phyloP scores from a whole-genome alignment of 192 early-diverging fungal genomes.

The Backusella sp. region DNA sequence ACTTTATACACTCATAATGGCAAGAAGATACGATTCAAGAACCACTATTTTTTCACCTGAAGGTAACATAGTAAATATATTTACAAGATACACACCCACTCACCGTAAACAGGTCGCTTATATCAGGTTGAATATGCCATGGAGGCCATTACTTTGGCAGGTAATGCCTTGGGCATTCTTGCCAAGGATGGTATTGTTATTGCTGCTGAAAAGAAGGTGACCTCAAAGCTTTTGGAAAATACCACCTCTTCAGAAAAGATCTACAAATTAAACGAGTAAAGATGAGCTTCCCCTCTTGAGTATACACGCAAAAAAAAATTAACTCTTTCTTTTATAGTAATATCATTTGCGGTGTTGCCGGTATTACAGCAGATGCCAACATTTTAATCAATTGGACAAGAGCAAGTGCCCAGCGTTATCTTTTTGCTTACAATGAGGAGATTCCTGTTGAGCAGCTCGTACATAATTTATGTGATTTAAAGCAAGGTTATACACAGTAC shows the following conservation, averaged over 20 bases:
- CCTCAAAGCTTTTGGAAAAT: conserved; percentile 92
- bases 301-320: background rate
- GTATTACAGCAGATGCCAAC: conserved; percentile 95
- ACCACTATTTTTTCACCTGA: conserved; percentile 99
- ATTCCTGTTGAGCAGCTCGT: conserved; percentile 97
- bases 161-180: conserved; percentile 91
- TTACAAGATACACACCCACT: background rate
- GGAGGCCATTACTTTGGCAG: conserved; percentile 98
- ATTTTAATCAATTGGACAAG: conserved; percentile 90
- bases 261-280: conserved; percentile 91
- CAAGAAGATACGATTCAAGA: conserved; percentile 96
- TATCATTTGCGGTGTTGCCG: conserved; percentile 93
- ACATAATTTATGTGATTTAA: conserved; percentile 92
- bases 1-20: conserved; percentile 55
- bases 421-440: conserved; percentile 82
- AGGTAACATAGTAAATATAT: conserved; percentile 56
- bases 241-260: conserved; percentile 89
- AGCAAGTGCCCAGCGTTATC: conserved; percentile 84
- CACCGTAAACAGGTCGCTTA: conserved; percentile 72
- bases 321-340: conserved; percentile 46
- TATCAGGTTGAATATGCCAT: conserved; percentile 99
- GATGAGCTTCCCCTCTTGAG: background rate
- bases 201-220: conserved; percentile 95
- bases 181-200: conserved; percentile 92
- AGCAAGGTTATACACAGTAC: conserved; percentile 99